Base-by-base conservation (phyloP, 305 asterid species). In the Fraxinus velutina region DNA sequence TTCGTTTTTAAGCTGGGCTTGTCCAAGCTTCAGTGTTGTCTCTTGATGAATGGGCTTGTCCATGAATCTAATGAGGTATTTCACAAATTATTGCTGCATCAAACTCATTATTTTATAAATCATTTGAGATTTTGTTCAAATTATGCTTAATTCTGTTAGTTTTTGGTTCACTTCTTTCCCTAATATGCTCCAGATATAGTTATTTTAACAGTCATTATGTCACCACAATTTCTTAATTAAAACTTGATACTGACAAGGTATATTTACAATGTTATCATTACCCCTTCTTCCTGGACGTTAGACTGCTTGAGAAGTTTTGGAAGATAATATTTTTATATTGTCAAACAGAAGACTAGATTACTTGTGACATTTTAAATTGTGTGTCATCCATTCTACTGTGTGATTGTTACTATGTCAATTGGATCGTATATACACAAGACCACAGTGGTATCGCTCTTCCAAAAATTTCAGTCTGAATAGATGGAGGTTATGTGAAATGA, bases 11-110 rank as follows among this genome's bases (percentile, higher is more conserved):
- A 94, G 91, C 90, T 93, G 79, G 99, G 99, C 72, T 85, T 94
- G 90, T 82, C 96, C 33, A 94, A 92, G 89, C 88, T 91, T 78
- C 90, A 87, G 81, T 92, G 98, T 81, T 87, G 93, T 86, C 97
- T 96, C 85, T 88, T 94, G 89, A 91, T 96, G 93, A 96, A 96
- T 77, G 99, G 99, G 86, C 98, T 94, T 85, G 98, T 96, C 90
- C 82, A 88, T 88, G 97, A 94, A 73, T 86, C 96, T 60, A 94
- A 77, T 81, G 98, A 96, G 98, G 99, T 94, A 83, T 79, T 75
- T 76, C 81, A 82, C 76, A 22, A 79, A 70, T 42, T 55, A 75
- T 71, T 75, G 78, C 44, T 82, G 55, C 75, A 24, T 50, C 19
- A 80, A 33, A 29, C 47, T 64, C 55, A 34, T 76, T 80, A 52